Evolutionary conservation across 768 basidiomycete species (phyloP).

Genomic region (Agrocybe praecox): DNA sequence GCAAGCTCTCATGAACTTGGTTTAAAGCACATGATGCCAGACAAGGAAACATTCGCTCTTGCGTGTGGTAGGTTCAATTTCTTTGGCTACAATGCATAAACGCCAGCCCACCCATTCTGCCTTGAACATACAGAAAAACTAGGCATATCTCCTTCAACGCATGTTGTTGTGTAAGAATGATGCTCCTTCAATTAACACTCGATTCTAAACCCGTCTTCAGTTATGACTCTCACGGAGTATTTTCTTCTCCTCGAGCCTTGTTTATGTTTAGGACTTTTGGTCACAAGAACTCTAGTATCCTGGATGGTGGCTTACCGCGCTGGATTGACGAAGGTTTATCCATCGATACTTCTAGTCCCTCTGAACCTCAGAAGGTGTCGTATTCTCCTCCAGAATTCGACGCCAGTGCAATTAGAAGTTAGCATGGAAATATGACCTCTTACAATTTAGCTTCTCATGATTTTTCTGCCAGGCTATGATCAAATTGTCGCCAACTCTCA

Average conservation of each 20-base stretch:
- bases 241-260: slow-evolving; percentile 89
- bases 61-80: slow-evolving; percentile 69
- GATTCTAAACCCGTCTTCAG: slow-evolving; percentile 34
- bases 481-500: slow-evolving; percentile 76
- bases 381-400: slow-evolving; percentile 62
- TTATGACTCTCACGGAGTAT: slow-evolving; percentile 90
- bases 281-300: slow-evolving; percentile 81
- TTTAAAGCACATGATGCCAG: slow-evolving; percentile 95
- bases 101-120: not conserved
- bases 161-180: slow-evolving; percentile 74
- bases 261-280: slow-evolving; percentile 96
- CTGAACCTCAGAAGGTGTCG: slow-evolving; percentile 23
- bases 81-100: not conserved
- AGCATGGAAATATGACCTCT: slow-evolving; percentile 12
- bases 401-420: slow-evolving; percentile 55
- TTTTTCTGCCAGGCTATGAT: slow-evolving; percentile 66
- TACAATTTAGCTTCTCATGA: slow-evolving; percentile 1
- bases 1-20: slow-evolving; percentile 75
- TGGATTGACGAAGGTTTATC: slow-evolving; percentile 73
- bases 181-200: not conserved
- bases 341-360: slow-evolving; percentile 42
- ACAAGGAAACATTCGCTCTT: slow-evolving; percentile 65
- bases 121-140: slow-evolving; percentile 46
- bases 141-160: slow-evolving; percentile 72
- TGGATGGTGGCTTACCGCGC: slow-evolving; percentile 90